phyloP scores from a whole-genome alignment of 2,329 filamentous ascomycete genomes.

The Xylariaceae sp. region DNA sequence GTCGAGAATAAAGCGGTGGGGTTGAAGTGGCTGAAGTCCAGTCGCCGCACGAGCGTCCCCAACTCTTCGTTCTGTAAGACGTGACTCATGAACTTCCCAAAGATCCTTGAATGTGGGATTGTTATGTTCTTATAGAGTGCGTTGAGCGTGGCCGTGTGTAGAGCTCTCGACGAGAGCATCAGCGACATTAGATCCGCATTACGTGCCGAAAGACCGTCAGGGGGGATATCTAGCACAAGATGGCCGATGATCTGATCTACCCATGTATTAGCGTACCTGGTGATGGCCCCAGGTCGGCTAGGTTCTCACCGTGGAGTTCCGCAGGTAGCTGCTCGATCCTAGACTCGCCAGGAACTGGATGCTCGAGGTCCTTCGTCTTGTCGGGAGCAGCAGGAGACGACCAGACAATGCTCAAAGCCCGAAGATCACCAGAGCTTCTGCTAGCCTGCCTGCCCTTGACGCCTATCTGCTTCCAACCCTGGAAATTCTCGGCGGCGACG shows the following conservation, averaged over 20 bases:
- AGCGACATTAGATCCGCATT: slow-evolving; percentile 73
- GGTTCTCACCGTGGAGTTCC: slow-evolving; percentile 66
- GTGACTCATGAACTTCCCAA: slow-evolving; percentile 70
- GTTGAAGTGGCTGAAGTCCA: slow-evolving; percentile 84
- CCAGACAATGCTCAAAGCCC: slow-evolving; percentile 48
- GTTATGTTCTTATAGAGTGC: slow-evolving; percentile 75
- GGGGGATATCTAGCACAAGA: slow-evolving; percentile 63
- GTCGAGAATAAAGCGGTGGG: slow-evolving; percentile 69
- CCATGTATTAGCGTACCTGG: no score
- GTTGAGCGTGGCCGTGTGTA: slow-evolving; percentile 65
- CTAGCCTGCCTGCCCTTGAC: slow-evolving; percentile 52
- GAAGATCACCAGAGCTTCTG: slow-evolving; percentile 54
- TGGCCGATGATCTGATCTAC: slow-evolving; percentile 67
- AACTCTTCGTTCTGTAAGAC: slow-evolving; percentile 58
- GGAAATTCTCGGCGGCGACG: slow-evolving; percentile 43
- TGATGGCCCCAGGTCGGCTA: no score
- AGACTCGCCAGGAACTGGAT: slow-evolving; percentile 38
- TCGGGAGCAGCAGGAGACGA: slow-evolving; percentile 30
- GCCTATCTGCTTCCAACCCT: slow-evolving; percentile 56
- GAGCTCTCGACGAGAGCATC: slow-evolving; percentile 64
- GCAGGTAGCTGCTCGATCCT: slow-evolving; percentile 60
- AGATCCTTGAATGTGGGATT: slow-evolving; percentile 75
- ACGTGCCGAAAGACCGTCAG: slow-evolving; percentile 67
- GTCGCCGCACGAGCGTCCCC: slow-evolving; percentile 66
- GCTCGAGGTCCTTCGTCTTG: slow-evolving; percentile 25